Evolutionary conservation across 73 alveolate species (phyloP).

Genomic region (Blepharisma japonicum): DNA sequence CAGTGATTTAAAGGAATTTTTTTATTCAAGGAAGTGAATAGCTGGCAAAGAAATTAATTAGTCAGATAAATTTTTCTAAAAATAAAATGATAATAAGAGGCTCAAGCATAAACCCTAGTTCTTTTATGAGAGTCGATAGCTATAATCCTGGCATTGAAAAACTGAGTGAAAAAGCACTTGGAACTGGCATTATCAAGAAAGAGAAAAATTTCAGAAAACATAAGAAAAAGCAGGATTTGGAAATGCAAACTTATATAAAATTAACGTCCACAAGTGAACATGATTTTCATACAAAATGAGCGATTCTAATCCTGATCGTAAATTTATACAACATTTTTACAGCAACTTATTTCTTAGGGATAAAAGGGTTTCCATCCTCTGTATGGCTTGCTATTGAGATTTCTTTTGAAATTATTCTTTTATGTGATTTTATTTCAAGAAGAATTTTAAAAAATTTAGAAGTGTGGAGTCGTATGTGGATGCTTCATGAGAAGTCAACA

Average conservation of each 20-base stretch:
- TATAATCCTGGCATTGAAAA: too few relatives aligned
- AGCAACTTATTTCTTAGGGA: constrained; percentile 50
- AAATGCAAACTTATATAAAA: background rate
- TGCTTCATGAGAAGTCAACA: constrained; percentile 40
- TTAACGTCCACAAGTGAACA: background rate
- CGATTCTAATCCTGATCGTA: constrained; percentile 9
- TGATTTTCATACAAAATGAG: constrained; percentile 41
- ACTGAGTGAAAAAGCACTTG: too few relatives aligned
- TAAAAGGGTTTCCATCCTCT: constrained; percentile 52
- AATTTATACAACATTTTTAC: constrained; percentile 49
- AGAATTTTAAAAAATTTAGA: background rate
- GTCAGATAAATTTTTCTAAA: too few relatives aligned
- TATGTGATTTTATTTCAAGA: constrained; percentile 37
- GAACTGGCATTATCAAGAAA: too few relatives aligned
- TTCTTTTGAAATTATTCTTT: constrained; percentile 37
- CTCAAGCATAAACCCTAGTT: too few relatives aligned
- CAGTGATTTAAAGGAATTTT: too few relatives aligned
- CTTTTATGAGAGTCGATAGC: too few relatives aligned
- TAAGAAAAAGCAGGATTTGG: too few relatives aligned
- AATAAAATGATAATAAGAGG: too few relatives aligned
- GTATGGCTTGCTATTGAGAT: constrained; percentile 48
- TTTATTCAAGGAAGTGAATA: too few relatives aligned
- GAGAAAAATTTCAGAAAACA: too few relatives aligned
- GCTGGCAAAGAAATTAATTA: too few relatives aligned
- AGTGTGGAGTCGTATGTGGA: constrained; percentile 43